Evolutionary conservation across 202 grass and related monocot species (phyloP).

Genomic region (Setaria italica): DNA sequence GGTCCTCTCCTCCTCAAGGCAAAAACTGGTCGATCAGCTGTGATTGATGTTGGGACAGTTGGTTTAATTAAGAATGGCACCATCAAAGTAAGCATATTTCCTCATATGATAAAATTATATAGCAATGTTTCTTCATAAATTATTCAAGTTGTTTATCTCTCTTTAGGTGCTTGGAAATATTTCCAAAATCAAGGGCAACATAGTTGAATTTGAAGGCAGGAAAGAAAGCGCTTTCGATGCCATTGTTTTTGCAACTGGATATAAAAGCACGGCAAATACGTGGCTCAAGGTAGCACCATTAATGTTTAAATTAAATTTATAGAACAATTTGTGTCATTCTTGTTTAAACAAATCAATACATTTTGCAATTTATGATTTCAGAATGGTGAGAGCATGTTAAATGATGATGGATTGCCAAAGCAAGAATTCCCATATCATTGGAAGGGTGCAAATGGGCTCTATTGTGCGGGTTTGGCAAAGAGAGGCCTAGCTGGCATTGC

Average conservation of each 20-base stretch:
- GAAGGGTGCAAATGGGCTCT: slow-evolving; percentile 44
- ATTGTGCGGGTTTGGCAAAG: slow-evolving; percentile 26
- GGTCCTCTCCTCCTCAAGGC: neutral
- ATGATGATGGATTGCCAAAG: slow-evolving; percentile 3
- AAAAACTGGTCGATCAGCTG: neutral
- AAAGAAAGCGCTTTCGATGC: neutral
- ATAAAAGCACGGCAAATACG: neutral
- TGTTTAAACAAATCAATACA: neutral
- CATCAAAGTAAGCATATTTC: neutral
- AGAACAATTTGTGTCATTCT: neutral
- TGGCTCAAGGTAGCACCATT: neutral
- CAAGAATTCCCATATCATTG: slow-evolving; percentile 22
- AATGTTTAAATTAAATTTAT: neutral
- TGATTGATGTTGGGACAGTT: neutral
- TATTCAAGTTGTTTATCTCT: no score
- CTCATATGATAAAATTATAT: neutral
- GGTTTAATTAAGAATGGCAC: slow-evolving; percentile 9
- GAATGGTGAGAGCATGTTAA: slow-evolving; percentile 26
- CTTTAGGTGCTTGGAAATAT: slow-evolving; percentile 7
- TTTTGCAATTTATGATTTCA: slow-evolving; percentile 15
- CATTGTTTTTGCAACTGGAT: slow-evolving; percentile 34
- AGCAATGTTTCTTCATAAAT: neutral
- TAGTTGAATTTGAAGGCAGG: neutral
- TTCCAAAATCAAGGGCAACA: neutral
- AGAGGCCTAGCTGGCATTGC: slow-evolving; percentile 36